Base-by-base conservation (phyloP, 805 yeast genomes). In the Teunomyces tritomae region DNA sequence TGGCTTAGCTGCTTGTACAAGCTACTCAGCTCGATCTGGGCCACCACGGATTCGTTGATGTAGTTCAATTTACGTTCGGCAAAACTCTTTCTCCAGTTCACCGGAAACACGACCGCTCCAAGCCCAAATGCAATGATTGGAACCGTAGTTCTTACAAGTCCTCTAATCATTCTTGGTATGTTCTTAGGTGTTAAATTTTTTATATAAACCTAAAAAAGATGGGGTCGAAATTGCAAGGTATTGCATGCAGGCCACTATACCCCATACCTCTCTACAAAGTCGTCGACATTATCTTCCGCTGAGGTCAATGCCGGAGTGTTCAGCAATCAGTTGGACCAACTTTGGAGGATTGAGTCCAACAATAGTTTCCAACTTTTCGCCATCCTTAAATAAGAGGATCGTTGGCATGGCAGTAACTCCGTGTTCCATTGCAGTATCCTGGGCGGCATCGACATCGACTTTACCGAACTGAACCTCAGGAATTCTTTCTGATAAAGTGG, bases 381-480 rank as follows among this genome's bases (percentile, higher is more conserved):
- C 89, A 43, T 81, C 72, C 61, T 83, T 80, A 64, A 80, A 79
- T 28, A 83, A 65, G 17, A 84, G 57, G 50, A 84, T 82, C 2
- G 92, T 87, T 40, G 94, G 94, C 90, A 86, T 84, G 32, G 92
- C 89, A 20, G 80, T 70, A 44, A 86, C 72, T 8, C 80, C 84
- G 58, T 80, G 80, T 49, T 79, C 82, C 47, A 62, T 67, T 8
- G 90, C 88, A 45, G 85, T 67, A 35, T 82, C 88, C 13, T 67
- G 70, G 27, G 77, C 76, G 34, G 74, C 71, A 61, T 86, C 94
- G 41, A 86, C 89, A 55, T 87, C 90, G 29, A 85, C 82, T 58
- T 86, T 83, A 55, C 78, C 80, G 57, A 86, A 87, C 46, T 74
- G 75, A 1, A 82, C 87, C 48, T 74, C 75, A 9, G 75, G 74